phyloP scores from a whole-genome alignment of 2,329 filamentous ascomycete species.

The Aspergillus hortae region DNA sequence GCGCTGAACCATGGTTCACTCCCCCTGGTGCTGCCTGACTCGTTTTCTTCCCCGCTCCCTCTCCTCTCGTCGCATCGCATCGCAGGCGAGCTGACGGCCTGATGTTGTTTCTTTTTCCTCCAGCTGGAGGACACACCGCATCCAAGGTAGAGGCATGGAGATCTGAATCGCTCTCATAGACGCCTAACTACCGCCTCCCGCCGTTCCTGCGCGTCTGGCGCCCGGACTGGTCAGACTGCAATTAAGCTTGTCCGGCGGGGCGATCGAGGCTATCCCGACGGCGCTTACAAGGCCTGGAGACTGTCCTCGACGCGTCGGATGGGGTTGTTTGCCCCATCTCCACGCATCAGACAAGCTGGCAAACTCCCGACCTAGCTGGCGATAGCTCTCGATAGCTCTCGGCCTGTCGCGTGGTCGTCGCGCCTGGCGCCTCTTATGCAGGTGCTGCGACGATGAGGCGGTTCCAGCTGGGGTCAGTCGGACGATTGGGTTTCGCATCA shows the following conservation, averaged over 20 bases:
- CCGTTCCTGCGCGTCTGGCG: conserved; percentile 1
- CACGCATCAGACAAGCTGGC: too few relatives aligned
- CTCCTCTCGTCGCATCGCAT: not conserved
- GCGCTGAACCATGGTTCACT: not conserved
- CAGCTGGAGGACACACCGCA: too few relatives aligned
- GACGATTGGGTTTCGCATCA: too few relatives aligned
- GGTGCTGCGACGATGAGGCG: conserved; percentile 7
- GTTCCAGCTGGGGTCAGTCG: not conserved
- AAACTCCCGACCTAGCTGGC: too few relatives aligned
- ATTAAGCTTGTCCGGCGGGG: conserved; percentile 21
- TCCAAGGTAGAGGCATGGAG: not conserved
- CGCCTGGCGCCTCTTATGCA: conserved; percentile 13
- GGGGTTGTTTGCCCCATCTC: too few relatives aligned
- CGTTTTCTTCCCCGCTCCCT: not conserved
- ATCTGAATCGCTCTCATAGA: not conserved
- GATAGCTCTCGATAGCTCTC: too few relatives aligned
- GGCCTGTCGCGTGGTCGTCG: too few relatives aligned
- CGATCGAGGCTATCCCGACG: conserved; percentile 18
- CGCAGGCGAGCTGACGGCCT: not conserved
- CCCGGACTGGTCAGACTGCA: conserved; percentile 9
- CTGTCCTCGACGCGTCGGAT: too few relatives aligned
- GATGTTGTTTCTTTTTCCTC: not conserved
- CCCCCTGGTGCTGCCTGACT: not conserved
- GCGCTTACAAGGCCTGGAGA: not conserved
- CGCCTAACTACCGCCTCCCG: not conserved